Base-by-base conservation (phyloP, 805 yeast genomes). In the Lipomyces oligophaga region DNA sequence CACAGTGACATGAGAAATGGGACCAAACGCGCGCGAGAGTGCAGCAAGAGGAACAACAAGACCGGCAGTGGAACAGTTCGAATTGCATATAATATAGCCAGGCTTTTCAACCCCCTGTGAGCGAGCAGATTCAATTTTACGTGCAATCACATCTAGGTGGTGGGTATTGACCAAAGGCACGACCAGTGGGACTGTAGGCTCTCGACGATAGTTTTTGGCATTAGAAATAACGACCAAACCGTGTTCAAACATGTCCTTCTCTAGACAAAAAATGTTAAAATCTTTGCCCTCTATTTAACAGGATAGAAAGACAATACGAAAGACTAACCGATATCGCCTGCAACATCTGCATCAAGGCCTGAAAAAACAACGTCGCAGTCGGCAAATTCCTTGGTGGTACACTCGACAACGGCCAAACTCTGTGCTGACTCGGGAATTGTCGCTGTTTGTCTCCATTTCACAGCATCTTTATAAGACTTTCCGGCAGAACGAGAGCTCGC, bases 51-150 rank as follows among this genome's bases (percentile, higher is more conserved):
- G 97, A 11, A 96, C 96, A 18, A 93, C 97, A 47, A 93, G 74
- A 34, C 97, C 97, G 3, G 97, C 98, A 30, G 98, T 93, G 38
- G 97, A 89, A 72, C 98, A 93, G 75, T 93, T 93, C 49, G 97
- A 89, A 63, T 90, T 93, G 71, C 98, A 93, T 37, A 90, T 81
- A 57, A 87, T 83, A 68, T 78, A 86, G 37, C 98, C 98, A 3
- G 81, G 80, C 63, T 71, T 79, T 41, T 83, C 83, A 6, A 66
- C 67, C 22, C 74, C 73, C 57, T 73, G 72, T 25, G 41, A 43
- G 20, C 66, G 72, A 10, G 47, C 54, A 19, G 66, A 73, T 13
- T 67, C 66, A 21, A 81, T 71, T 57, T 77, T 77, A 43, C 77
- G 69, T 59, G 78, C 83, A 43, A 87, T 75, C 43, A 88, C 75